phyloP scores from a whole-genome alignment of 371 early-diverging fungal genomes.

The Mortierella sp. region DNA sequence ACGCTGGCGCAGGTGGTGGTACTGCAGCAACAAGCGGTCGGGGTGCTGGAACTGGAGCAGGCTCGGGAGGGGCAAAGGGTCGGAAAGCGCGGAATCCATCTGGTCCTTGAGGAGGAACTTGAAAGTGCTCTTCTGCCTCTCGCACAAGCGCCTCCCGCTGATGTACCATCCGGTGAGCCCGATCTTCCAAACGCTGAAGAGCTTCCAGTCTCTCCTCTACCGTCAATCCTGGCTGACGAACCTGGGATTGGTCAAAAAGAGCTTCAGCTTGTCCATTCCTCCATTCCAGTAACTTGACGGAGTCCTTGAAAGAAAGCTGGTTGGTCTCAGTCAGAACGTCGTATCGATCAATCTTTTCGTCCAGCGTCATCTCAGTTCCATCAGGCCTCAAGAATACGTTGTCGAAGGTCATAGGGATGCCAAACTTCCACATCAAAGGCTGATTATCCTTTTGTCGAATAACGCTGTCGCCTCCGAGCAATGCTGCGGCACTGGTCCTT shows the following conservation, averaged over 20 bases:
- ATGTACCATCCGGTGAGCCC: constrained; percentile 6
- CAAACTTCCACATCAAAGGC: constrained; percentile 35
- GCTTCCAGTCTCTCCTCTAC: constrained; percentile 13
- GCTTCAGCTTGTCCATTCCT: constrained; percentile 12
- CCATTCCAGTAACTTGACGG: constrained; percentile 24
- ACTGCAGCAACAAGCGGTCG: neutral
- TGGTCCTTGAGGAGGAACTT: neutral
- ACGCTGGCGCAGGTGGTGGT: constrained; percentile 20
- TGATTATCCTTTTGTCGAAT: constrained; percentile 20
- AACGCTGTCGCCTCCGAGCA: constrained; percentile 1
- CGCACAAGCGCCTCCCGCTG: constrained; percentile 11
- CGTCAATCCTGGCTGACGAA: constrained; percentile 10
- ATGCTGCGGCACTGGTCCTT: neutral
- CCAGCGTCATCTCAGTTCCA: constrained; percentile 30
- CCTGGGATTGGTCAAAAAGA: constrained; percentile 4
- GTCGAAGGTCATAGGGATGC: constrained; percentile 33
- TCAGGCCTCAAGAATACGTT: constrained; percentile 36
- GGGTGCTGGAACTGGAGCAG: constrained; percentile 18
- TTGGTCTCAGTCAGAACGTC: constrained; percentile 12
- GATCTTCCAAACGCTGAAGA: constrained; percentile 12
- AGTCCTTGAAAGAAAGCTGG: constrained; percentile 28
- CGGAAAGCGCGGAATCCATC: neutral
- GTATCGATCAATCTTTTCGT: constrained; percentile 30
- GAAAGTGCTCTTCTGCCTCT: constrained; percentile 7
- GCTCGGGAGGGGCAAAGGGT: neutral